Conservation (phyloP, 495 filamentous ascomycete species). For the Cladorrhinum samala region DNA sequence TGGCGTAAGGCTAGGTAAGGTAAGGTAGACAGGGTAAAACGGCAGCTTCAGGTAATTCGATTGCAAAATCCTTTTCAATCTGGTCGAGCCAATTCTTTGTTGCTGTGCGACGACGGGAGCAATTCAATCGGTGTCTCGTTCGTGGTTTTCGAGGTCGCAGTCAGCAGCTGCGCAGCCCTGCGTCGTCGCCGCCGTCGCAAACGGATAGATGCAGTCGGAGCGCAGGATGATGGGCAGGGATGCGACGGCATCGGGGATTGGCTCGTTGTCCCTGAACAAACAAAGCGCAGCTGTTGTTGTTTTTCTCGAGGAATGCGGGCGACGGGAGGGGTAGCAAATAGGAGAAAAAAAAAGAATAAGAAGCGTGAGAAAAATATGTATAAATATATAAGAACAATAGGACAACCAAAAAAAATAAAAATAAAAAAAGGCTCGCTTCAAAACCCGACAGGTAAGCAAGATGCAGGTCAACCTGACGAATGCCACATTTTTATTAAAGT, state of each 20-base stretch:
- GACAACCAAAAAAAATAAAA: neutral
- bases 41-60: too few species aligned
- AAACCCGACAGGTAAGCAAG: neutral
- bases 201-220: neutral
- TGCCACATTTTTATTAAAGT: too few species aligned
- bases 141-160: too few species aligned
- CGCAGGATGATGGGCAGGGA: neutral
- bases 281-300: neutral
- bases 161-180: neutral
- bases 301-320: neutral
- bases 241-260: neutral
- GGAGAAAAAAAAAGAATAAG: neutral
- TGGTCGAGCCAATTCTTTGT: neutral
- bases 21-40: neutral
- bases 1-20: neutral
- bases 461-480: neutral
- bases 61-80: neutral
- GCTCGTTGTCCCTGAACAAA: neutral
- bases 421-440: neutral
- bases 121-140: neutral
- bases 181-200: too few species aligned
- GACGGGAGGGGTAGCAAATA: too few species aligned
- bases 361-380: neutral
- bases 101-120: neutral
- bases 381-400: neutral